Evolutionary conservation across 129 eudicot species (phyloP), one percentile per base, ranked within the genome.

Genomic region (Rutidosis leptorrhynchoides): DNA sequence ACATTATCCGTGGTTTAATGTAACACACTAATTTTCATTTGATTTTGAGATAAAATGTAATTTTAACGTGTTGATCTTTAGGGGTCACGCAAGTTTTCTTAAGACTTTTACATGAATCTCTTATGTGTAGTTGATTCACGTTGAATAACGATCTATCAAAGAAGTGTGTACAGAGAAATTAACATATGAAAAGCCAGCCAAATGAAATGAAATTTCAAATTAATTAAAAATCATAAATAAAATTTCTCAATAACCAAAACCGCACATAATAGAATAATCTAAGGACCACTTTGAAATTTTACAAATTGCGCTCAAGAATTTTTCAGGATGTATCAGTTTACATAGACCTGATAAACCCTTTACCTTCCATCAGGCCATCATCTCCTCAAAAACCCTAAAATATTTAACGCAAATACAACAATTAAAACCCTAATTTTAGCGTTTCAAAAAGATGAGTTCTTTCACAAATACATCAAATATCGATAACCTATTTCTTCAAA

Each of bases 401-500:
- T n/a, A 25, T 20, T 11, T 26, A 7, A 37, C 42, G 2, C 57
- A 24, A 0, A 23, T 9, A 5, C 63, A 32, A 32, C 64, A 25
- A 64, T 52, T 48, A 5, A 3, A 20, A 27, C 35, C 24, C 71
- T 27, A 20, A 55, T 3, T 20, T 20, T 19, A 40, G n/a, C 12
- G 3, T 51, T 51, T 51, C 25, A 19, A 0, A 0, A 35, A 19
- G 57, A 83, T 83, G 85, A 80, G 74, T 33, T 75, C 87, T 21
- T 75, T 45, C 83, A 75, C 74, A 11, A 68, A 68, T 54, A 48
- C 85, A 62, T 85, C 90, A 0, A 90, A 84, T 63, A 79, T 84
- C 57, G 97, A 90, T 64, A 86, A 90, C 73, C 90, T 90, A 65
- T 76, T 90, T 53, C 88, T 90, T 59, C 97, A 90, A 73, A 71